Base-by-base conservation (phyloP, 768 basidiomycete genomes). In the Rhizopogon vinicolor region DNA sequence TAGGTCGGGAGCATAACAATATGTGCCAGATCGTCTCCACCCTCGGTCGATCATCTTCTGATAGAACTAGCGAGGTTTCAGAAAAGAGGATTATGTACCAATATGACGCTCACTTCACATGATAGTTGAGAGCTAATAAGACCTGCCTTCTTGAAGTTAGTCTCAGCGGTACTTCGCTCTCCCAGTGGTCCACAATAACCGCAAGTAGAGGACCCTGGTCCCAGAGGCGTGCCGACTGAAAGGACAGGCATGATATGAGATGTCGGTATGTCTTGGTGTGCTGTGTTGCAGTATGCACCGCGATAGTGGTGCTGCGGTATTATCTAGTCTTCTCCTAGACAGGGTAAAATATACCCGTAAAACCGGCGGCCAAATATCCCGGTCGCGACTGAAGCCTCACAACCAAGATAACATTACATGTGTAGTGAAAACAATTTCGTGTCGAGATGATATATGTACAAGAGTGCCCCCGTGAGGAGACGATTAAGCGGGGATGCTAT, bases 1-100 rank as follows among this genome's bases (percentile, higher is more conserved):
- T 69, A 95, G 75, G 68, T 95, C 85, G 4, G 94, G 94, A 59
- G 91, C 92, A 70, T 98, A 98, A 63, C 91, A 85, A 71, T 86
- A 94, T 29, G 74, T 76, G 72, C 90, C 90, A 53, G 89, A 89
- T 57, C 91, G 80, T 52, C 91, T 81, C 91, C 91, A 93, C 25
- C 91, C 90, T 18, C 85, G 78, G 70, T 92, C 85, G 59, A 92
- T 85, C 89, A 93, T 90, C 60, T 70, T 74, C 64, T 91, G 89
- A 69, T 93, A 93, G 18, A 77, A 78, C 90, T 92, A 63, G 54
- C 49, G 16, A 16, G 46, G 25, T 29, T 5, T 49, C 22, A 49
- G 48, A 16, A 22, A 22, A 7, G 35, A 22, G 14, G 37, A 22
- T 16, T 25, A 33, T 49, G 14, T 37, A 19, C 35, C 31, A 33